Conservation (phyloP, 305 asterid species). For the Fraxinus paxiana region DNA sequence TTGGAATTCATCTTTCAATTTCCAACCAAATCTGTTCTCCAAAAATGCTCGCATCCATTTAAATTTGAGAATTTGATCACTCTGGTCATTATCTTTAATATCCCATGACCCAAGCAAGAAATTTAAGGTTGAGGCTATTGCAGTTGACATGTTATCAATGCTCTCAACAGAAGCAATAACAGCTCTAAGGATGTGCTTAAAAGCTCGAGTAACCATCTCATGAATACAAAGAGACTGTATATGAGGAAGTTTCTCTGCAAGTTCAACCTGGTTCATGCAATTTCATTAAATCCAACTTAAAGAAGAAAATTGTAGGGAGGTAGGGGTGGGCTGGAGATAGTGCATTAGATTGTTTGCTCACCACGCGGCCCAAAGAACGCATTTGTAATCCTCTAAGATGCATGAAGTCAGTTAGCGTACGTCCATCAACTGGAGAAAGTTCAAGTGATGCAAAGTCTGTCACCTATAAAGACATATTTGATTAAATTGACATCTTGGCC, state of each 20-base stretch:
- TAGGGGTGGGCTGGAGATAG: conserved; percentile 5
- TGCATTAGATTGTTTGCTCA: conserved; percentile 38
- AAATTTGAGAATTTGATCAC: conserved; percentile 53
- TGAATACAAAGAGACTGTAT: conserved; percentile 96
- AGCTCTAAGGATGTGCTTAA: conserved; percentile 89
- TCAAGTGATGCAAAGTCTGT: conserved; percentile 97
- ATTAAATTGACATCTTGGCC: conserved; percentile 16
- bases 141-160: conserved; percentile 57
- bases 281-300: conserved; percentile 23
- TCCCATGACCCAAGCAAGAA: conserved; percentile 74
- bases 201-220: conserved; percentile 98
- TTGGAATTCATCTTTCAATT: conserved; percentile 65
- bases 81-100: conserved; percentile 34
- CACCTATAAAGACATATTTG: conserved; percentile 46
- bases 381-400: conserved; percentile 94
- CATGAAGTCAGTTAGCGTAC: conserved; percentile 97
- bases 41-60: conserved; percentile 70
- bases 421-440: conserved; percentile 99
- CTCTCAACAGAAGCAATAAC: conserved; percentile 79
- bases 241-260: conserved; percentile 95
- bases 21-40: conserved; percentile 78
- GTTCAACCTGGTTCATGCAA: conserved; percentile 75
- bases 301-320: conserved; percentile 17
- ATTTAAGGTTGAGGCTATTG: conserved; percentile 75
- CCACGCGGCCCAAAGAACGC: conserved; percentile 96